These are phyloP conservation scores for Phytophthora citrophthora DNA, from an alignment of 352 stramenopile species.

Conservation along the genomic window DNA sequence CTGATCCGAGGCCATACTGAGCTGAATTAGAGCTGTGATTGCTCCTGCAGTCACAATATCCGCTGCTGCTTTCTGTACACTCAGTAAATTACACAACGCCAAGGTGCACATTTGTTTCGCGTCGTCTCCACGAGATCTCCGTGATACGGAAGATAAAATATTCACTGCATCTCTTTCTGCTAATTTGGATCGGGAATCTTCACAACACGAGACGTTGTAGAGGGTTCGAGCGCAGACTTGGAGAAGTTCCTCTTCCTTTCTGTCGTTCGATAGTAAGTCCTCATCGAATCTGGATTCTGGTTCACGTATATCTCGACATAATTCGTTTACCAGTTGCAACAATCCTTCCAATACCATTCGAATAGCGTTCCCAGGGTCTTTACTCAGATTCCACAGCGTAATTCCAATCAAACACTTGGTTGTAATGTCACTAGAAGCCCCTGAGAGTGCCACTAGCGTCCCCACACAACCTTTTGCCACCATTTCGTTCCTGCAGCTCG, in stretches of 20 bases:
- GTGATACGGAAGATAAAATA: constrained; percentile 57
- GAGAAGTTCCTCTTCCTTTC: constrained; percentile 34
- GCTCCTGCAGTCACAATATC: constrained; percentile 76
- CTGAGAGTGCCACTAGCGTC: constrained; percentile 56
- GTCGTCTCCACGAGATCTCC: constrained; percentile 38
- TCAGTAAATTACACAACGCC: constrained; percentile 79
- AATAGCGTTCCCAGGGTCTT: constrained; percentile 63
- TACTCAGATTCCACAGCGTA: constrained; percentile 75
- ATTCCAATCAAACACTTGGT: constrained; percentile 66
- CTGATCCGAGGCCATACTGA: constrained; percentile 58
- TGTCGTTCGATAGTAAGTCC: not conserved
- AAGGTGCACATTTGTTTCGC: constrained; percentile 82
- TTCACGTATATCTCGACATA: constrained; percentile 42
- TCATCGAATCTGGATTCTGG: not conserved
- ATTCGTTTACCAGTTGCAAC: constrained; percentile 62
- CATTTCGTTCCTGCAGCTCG: constrained; percentile 69
- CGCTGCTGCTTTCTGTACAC: constrained; percentile 69
- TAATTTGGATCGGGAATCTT: constrained; percentile 69
- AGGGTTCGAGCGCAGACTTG: constrained; percentile 64
- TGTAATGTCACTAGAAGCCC: constrained; percentile 27
- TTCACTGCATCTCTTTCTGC: constrained; percentile 73
- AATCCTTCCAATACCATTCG: constrained; percentile 84
- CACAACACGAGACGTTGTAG: constrained; percentile 77
- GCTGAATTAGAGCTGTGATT: constrained; percentile 65
- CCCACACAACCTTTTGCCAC: constrained; percentile 76